Evolutionary conservation across 108 stramenopile species (phyloP).

Genomic region (Cyclotella atomus): DNA sequence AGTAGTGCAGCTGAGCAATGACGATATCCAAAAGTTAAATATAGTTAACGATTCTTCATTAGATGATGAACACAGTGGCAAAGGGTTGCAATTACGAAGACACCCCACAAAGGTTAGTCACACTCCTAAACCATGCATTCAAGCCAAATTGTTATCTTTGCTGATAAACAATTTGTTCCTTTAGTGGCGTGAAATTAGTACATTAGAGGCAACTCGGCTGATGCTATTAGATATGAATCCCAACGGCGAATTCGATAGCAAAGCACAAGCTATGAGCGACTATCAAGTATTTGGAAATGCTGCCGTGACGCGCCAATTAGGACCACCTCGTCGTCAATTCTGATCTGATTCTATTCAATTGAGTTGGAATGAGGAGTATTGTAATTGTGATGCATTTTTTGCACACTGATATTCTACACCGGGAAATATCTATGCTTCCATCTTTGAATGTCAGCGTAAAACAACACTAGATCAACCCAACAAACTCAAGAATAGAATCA

Average conservation of each 20-base stretch:
- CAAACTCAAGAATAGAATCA: no score
- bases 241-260: constrained; percentile 8
- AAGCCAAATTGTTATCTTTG: background rate
- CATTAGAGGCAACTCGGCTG: constrained; percentile 65
- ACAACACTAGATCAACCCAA: no score
- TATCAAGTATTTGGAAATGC: constrained; percentile 45
- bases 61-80: constrained; percentile 4
- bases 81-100: constrained; percentile 60
- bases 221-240: constrained; percentile 60
- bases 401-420: background rate
- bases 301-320: constrained; percentile 15
- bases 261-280: constrained; percentile 18
- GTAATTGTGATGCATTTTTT: background rate
- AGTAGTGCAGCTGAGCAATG: constrained; percentile 67
- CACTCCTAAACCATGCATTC: background rate
- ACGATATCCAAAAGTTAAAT: constrained; percentile 36
- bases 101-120: constrained; percentile 64
- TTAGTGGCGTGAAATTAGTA: constrained; percentile 68
- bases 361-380: background rate
- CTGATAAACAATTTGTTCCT: background rate
- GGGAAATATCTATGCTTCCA: no score
- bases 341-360: background rate
- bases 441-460: no score
- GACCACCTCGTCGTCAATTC: background rate
- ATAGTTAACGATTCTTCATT: constrained; percentile 9